phyloP scores from a whole-genome alignment of 1,284 basidiomycete species.

The Farysia itapuensis region DNA sequence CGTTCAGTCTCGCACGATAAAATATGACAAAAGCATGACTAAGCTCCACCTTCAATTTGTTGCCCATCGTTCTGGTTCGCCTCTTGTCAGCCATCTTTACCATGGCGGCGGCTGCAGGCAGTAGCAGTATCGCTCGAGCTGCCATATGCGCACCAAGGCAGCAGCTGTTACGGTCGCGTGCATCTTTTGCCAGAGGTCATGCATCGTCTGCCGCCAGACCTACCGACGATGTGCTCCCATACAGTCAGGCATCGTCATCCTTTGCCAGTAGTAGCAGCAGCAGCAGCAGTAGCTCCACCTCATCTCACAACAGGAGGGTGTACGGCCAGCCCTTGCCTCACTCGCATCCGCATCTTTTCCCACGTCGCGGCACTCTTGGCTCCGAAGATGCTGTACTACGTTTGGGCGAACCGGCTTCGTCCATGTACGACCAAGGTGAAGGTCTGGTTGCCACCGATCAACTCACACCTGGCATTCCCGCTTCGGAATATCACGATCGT shows the following conservation, averaged over 20 bases:
- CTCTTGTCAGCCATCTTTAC: too few relatives aligned
- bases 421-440: conserved; percentile 13
- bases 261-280: too few relatives aligned
- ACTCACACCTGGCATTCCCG: conserved; percentile 81
- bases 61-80: too few relatives aligned
- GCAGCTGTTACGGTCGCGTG: not conserved
- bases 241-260: conserved; percentile 2
- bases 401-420: conserved; percentile 4
- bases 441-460: conserved; percentile 62
- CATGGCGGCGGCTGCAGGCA: too few relatives aligned
- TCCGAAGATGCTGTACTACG: conserved; percentile 30
- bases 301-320: conserved; percentile 2
- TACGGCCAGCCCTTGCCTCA: conserved; percentile 73
- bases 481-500: conserved; percentile 79
- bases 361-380: conserved; percentile 45
- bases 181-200: too few relatives aligned
- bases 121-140: too few relatives aligned
- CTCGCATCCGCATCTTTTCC: conserved; percentile 78
- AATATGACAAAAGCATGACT: too few relatives aligned
- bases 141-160: too few relatives aligned
- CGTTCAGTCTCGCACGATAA: too few relatives aligned
- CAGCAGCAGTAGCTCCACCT: not conserved
- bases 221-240: conserved; percentile 16
- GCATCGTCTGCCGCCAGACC: conserved; percentile 34
- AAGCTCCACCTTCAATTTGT: too few relatives aligned